These are phyloP conservation scores for Lindgomyces ingoldianus DNA, from an alignment of 495 filamentous ascomycete species.

Conservation along the genomic window DNA sequence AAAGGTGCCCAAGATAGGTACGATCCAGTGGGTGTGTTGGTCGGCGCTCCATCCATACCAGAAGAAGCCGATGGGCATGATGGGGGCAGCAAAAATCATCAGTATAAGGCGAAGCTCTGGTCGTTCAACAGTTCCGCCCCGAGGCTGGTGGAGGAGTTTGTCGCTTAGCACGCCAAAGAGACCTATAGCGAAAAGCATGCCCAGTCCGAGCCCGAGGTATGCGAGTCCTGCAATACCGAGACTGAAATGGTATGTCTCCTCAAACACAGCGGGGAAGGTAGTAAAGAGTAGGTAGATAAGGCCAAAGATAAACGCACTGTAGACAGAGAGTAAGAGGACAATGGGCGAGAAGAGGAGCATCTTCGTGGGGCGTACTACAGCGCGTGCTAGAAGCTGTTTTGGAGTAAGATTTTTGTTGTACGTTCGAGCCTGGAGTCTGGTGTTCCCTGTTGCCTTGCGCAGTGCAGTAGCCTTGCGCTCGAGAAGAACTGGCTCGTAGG, in stretches of 20 bases:
- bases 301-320: conserved; percentile 45
- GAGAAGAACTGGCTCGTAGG: conserved; percentile 30
- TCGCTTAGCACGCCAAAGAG: conserved; percentile 40
- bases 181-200: conserved; percentile 34
- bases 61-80: conserved; percentile 43
- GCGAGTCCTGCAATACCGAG: conserved; percentile 41
- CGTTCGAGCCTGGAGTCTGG: conserved; percentile 17
- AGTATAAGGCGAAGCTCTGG: conserved; percentile 44
- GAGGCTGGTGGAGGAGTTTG: conserved; percentile 27
- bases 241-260: conserved; percentile 42
- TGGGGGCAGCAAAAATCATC: conserved; percentile 37
- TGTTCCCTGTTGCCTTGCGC: conserved; percentile 24
- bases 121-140: not conserved
- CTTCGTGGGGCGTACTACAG: conserved; percentile 26
- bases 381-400: conserved; percentile 1
- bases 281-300: conserved; percentile 49
- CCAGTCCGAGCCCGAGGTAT: conserved; percentile 48
- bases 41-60: conserved; percentile 48
- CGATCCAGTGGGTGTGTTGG: conserved; percentile 45
- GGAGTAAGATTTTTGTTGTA: conserved; percentile 13
- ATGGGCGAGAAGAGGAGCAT: conserved; percentile 48
- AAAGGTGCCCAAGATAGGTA: conserved; percentile 45
- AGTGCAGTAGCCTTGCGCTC: conserved; percentile 22
- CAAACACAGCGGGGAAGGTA: conserved; percentile 47
- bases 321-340: conserved; percentile 43